Evolutionary conservation across 2,329 filamentous ascomycete genomes (phyloP).

Genomic region (Cryphonectria naterciae): DNA sequence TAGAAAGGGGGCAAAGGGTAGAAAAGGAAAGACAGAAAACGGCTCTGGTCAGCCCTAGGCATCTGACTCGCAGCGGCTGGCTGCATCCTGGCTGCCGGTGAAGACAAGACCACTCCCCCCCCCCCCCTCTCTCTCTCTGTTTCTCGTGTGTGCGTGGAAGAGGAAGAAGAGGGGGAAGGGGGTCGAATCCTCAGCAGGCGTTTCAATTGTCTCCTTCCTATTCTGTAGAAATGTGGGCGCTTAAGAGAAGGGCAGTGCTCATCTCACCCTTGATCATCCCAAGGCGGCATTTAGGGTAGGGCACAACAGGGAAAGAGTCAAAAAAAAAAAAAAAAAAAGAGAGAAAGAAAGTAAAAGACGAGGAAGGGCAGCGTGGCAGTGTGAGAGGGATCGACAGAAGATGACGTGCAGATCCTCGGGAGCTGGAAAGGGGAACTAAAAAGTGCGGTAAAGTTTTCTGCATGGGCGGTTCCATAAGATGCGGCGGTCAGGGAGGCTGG

Average conservation of each 20-base stretch:
- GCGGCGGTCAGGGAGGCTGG: background rate
- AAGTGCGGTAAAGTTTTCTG: too few relatives aligned
- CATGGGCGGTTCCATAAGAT: background rate
- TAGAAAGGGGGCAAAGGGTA: background rate
- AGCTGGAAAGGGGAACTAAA: background rate
- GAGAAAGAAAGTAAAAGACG: too few relatives aligned
- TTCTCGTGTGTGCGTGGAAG: too few relatives aligned
- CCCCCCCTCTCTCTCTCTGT: background rate
- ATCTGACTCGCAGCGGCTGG: constrained; percentile 22
- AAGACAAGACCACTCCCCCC: too few relatives aligned
- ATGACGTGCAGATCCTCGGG: background rate
- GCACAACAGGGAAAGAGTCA: too few relatives aligned
- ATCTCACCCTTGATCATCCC: background rate
- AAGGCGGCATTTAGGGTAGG: background rate
- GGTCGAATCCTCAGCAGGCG: background rate
- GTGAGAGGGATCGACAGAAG: background rate
- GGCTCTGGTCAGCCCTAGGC: constrained; percentile 22
- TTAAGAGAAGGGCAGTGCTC: background rate
- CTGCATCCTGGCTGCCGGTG: background rate
- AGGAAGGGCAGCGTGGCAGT: background rate
- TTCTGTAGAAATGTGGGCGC: background rate
- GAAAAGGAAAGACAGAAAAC: background rate
- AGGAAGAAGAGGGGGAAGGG: too few relatives aligned
- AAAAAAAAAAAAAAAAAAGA: background rate
- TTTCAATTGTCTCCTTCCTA: background rate